Evolutionary conservation across 2,329 filamentous ascomycete species (phyloP).

Genomic region (Chaetomiaceae sp.): DNA sequence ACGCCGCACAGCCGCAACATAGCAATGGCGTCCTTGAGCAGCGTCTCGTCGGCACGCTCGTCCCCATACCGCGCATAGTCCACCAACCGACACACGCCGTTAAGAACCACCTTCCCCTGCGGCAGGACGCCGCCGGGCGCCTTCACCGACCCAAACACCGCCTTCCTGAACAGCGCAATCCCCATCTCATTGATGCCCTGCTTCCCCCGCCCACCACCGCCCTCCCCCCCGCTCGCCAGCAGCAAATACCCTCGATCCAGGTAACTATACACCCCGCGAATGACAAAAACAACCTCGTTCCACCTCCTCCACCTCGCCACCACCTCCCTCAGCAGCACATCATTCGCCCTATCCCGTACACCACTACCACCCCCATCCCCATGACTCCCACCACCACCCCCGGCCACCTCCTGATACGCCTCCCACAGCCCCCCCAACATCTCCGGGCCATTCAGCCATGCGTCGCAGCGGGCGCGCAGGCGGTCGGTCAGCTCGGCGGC

Average conservation of each 20-base stretch:
- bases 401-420: slow-evolving; percentile 18
- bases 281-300: slow-evolving; percentile 68
- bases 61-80: slow-evolving; percentile 60
- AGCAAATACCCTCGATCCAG: slow-evolving; percentile 86
- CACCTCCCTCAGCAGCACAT: slow-evolving; percentile 46
- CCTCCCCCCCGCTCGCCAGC: slow-evolving; percentile 3
- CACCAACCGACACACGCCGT: slow-evolving; percentile 70
- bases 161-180: slow-evolving; percentile 65
- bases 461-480: slow-evolving; percentile 60
- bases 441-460: slow-evolving; percentile 53
- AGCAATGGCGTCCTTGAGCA: slow-evolving; percentile 70
- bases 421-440: slow-evolving; percentile 52
- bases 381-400: slow-evolving; percentile 39
- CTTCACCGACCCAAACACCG: slow-evolving; percentile 38
- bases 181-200: slow-evolving; percentile 76
- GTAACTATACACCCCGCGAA: slow-evolving; percentile 89
- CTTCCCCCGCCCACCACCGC: slow-evolving; percentile 48
- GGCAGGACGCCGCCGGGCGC: slow-evolving; percentile 16
- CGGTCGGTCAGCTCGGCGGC: slow-evolving; percentile 61
- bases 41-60: slow-evolving; percentile 49
- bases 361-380: slow-evolving; percentile 32
- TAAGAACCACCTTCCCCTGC: slow-evolving; percentile 35
- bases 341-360: slow-evolving; percentile 38
- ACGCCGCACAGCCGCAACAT: slow-evolving; percentile 82
- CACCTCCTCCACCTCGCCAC: slow-evolving; percentile 65